Conservation (phyloP, 345 rosid species). For the Odontarrhena argentea region DNA sequence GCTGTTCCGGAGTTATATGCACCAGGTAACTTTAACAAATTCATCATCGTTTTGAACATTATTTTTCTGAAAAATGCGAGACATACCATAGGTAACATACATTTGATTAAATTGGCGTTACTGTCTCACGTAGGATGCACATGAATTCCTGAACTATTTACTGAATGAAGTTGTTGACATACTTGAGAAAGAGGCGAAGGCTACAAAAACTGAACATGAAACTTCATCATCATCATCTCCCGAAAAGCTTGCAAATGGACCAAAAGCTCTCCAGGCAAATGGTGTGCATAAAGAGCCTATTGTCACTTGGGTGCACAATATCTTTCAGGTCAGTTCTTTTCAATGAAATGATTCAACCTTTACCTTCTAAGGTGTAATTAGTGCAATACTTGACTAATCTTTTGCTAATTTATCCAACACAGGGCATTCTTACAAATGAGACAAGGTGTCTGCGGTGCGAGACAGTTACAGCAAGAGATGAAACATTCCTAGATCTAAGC, state of each 20-base stretch:
- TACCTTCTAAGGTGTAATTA: constrained; percentile 5
- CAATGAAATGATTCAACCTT: not conserved
- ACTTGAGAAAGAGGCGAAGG: constrained; percentile 92
- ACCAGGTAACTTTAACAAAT: constrained; percentile 60
- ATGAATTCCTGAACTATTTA: constrained; percentile 94
- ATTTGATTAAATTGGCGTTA: constrained; percentile 5
- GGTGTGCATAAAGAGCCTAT: constrained; percentile 86
- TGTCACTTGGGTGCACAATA: constrained; percentile 97
- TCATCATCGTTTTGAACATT: not conserved
- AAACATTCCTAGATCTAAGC: constrained; percentile 94
- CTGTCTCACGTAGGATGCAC: constrained; percentile 77
- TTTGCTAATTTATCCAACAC: constrained; percentile 1
- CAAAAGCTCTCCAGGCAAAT: constrained; percentile 60
- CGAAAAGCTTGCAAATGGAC: constrained; percentile 81
- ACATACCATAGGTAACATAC: not conserved
- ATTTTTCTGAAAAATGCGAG: not conserved
- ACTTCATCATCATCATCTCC: constrained; percentile 57
- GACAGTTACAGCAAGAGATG: constrained; percentile 98
- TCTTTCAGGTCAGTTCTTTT: constrained; percentile 71
- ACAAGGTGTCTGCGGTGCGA: constrained; percentile 96
- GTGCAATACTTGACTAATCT: constrained; percentile 13
- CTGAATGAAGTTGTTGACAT: constrained; percentile 98
- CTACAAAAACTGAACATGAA: constrained; percentile 76
- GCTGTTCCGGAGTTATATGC: constrained; percentile 98
- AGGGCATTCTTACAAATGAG: constrained; percentile 99